Evolutionary conservation across 2,329 filamentous ascomycete species (phyloP).

Genomic region (Calonectria hawksworthii): DNA sequence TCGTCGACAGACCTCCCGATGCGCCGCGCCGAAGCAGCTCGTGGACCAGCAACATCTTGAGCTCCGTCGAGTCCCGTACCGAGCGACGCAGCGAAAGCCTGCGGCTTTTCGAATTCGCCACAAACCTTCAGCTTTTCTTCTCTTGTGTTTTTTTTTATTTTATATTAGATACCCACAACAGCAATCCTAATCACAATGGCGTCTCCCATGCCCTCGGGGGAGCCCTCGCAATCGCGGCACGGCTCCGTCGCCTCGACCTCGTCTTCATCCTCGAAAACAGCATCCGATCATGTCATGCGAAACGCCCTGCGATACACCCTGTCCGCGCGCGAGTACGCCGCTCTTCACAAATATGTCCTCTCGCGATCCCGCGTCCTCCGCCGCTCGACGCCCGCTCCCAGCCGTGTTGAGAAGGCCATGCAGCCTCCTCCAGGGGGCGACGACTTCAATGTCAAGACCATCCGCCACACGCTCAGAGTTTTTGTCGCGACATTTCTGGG

Average conservation of each 20-base stretch:
- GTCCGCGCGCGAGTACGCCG: conserved; percentile 86
- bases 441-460: conserved; percentile 78
- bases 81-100: conserved; percentile 7
- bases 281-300: conserved; percentile 78
- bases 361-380: conserved; percentile 75
- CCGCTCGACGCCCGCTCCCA: conserved; percentile 68
- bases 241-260: conserved; percentile 23
- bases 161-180: conserved; percentile 14
- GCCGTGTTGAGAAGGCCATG: conserved; percentile 62
- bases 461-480: conserved; percentile 79
- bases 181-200: conserved; percentile 34
- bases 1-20: conserved; percentile 37
- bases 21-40: conserved; percentile 43
- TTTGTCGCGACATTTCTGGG: conserved; percentile 75
- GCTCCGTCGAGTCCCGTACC: conserved; percentile 20
- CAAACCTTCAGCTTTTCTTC: neutral
- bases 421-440: conserved; percentile 60
- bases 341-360: conserved; percentile 86
- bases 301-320: conserved; percentile 91
- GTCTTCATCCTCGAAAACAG: conserved; percentile 35
- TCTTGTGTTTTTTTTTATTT: neutral
- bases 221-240: conserved; percentile 37
- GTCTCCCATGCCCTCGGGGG: conserved; percentile 36
- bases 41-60: conserved; percentile 37
- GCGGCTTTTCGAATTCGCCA: neutral